Evolutionary conservation across 768 basidiomycete genomes (phyloP).

Genomic region (Boletus rubroflammeus): DNA sequence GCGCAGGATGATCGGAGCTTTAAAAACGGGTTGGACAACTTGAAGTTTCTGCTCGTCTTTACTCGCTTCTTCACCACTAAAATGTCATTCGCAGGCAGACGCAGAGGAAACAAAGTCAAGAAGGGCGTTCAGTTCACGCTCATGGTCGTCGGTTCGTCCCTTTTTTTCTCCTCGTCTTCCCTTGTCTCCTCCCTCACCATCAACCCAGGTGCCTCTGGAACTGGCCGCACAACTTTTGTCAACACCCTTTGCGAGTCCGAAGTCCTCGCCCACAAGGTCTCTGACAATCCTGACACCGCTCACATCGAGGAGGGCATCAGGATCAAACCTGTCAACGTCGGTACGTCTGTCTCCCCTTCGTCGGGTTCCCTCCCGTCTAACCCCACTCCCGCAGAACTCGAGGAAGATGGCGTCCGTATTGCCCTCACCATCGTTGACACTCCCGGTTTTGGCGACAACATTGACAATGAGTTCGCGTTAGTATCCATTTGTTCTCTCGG

Average conservation of each 20-base stretch:
- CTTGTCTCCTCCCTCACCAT: slow-evolving; percentile 1
- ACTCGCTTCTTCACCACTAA: slow-evolving; percentile 31
- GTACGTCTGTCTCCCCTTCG: slow-evolving; percentile 36
- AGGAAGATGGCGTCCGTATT: slow-evolving; percentile 97
- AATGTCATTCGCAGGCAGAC: slow-evolving; percentile 85
- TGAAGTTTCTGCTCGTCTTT: slow-evolving; percentile 32
- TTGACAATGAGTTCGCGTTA: slow-evolving; percentile 97
- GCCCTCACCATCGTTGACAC: slow-evolving; percentile 98
- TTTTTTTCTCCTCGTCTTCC: neutral
- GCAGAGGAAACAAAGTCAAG: slow-evolving; percentile 93
- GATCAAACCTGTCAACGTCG: slow-evolving; percentile 93
- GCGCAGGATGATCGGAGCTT: slow-evolving; percentile 33
- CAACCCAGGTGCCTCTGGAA: slow-evolving; percentile 88
- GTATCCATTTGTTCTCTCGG: slow-evolving; percentile 31
- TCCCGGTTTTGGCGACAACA: slow-evolving; percentile 97
- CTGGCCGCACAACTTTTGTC: slow-evolving; percentile 96
- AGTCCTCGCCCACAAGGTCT: slow-evolving; percentile 83
- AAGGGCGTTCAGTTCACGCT: slow-evolving; percentile 98
- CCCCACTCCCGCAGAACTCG: slow-evolving; percentile 63
- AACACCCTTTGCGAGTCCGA: slow-evolving; percentile 98
- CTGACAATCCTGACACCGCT: slow-evolving; percentile 80
- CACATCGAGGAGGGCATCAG: slow-evolving; percentile 92
- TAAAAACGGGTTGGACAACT: slow-evolving; percentile 31
- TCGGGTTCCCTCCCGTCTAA: neutral
- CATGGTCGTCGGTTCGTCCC: slow-evolving; percentile 92